These are phyloP conservation scores for Podaxis pistillaris DNA, from an alignment of 768 basidiomycete genomes.

Conservation along the genomic window DNA sequence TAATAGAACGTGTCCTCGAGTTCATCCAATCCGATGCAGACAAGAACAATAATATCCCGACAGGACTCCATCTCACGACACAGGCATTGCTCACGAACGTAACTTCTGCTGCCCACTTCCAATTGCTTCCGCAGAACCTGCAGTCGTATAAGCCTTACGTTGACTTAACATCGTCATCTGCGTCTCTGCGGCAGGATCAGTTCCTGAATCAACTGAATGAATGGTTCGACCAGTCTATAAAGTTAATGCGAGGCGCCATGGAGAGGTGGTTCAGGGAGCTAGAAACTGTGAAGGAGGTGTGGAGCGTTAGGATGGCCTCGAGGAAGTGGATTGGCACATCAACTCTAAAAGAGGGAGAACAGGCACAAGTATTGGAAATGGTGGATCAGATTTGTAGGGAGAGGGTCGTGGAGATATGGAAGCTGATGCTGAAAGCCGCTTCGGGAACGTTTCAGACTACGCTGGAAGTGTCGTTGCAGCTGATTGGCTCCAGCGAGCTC, in stretches of 20 bases:
- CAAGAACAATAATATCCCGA: constrained; percentile 32
- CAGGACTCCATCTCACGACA: constrained; percentile 63
- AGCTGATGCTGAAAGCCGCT: constrained; percentile 39
- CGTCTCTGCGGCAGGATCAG: constrained; percentile 42
- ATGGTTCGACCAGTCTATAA: constrained; percentile 63
- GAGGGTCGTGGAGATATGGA: constrained; percentile 62
- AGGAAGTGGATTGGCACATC: constrained; percentile 44
- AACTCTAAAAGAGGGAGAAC: constrained; percentile 50
- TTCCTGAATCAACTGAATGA: constrained; percentile 47
- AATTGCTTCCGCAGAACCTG: constrained; percentile 69
- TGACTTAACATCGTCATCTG: constrained; percentile 60
- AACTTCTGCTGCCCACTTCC: constrained; percentile 82
- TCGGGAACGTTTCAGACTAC: constrained; percentile 44
- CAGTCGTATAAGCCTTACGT: constrained; percentile 85
- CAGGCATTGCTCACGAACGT: constrained; percentile 64
- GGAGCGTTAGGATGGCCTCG: constrained; percentile 61
- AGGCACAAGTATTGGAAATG: constrained; percentile 34
- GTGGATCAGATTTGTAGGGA: constrained; percentile 56
- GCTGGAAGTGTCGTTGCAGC: constrained; percentile 38
- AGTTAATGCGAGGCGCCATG: constrained; percentile 43
- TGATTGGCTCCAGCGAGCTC: constrained; percentile 12
- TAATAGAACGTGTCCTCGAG: constrained; percentile 57
- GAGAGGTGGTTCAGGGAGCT: constrained; percentile 60
- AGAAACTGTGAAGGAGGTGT: constrained; percentile 62
- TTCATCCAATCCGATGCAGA: constrained; percentile 55